Conservation (phyloP, 805 yeast genomes). For the Nakazawaea ambrosiae region DNA sequence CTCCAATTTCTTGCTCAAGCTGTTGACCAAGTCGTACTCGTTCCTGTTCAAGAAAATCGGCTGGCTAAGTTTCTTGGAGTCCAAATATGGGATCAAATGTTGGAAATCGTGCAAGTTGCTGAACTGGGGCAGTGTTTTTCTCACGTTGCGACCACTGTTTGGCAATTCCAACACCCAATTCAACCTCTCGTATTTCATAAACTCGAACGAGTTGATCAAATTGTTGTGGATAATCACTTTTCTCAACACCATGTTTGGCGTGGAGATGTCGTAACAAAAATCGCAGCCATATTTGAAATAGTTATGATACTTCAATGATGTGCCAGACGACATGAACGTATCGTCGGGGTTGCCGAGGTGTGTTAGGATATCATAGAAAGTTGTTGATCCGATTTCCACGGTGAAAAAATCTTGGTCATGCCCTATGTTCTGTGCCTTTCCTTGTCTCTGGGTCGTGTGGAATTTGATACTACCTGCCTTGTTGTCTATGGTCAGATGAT, state of each 20-base stretch:
- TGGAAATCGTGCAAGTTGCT: neutral
- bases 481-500: no score
- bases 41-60: constrained; percentile 26
- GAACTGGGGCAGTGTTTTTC: no score
- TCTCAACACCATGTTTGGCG: constrained; percentile 15
- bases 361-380: constrained; percentile 41
- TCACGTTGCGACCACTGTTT: no score
- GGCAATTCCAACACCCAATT: constrained; percentile 7
- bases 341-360: constrained; percentile 54
- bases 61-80: no score
- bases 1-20: constrained; percentile 6
- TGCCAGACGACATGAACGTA: constrained; percentile 22
- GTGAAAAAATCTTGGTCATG: constrained; percentile 2
- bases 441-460: neutral
- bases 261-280: constrained; percentile 36
- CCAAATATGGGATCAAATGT: constrained; percentile 1
- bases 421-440: neutral
- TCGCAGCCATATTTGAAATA: constrained; percentile 51
- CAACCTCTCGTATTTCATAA: constrained; percentile 47
- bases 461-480: neutral
- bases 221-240: constrained; percentile 49
- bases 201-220: constrained; percentile 41
- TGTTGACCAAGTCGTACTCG: constrained; percentile 24
- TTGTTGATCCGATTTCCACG: constrained; percentile 32
- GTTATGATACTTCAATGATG: constrained; percentile 43